Base-by-base conservation (phyloP, 345 rosid species). In the Heritiera fomes region DNA sequence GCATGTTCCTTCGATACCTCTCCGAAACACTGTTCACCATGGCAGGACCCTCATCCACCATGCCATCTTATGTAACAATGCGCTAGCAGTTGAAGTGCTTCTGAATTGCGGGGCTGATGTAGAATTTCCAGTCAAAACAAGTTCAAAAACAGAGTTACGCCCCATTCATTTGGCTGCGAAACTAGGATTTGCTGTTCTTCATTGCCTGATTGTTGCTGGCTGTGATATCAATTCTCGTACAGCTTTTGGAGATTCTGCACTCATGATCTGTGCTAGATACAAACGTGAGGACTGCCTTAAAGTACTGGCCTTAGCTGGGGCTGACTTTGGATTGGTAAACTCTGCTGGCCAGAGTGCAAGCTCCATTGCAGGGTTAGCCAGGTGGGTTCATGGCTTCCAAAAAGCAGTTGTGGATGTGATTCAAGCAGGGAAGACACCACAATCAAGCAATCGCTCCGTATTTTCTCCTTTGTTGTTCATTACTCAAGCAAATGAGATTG, bases 21-120 rank as follows among this genome's bases (percentile, higher is more conserved):
- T 81, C 87, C 7, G 71, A 0, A 81, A 80, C 32, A 49, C 73
- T 34, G 79, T 81, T 76, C 91, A 87, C 68, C 50, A 5, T 17
- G 93, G 95, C 40, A 86, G 95, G 83, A 85, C 87, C 32, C 90
- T 88, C 30, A 79, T 90, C 77, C 89, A 88, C 82, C 93, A 87
- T 56, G 93, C 95, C 45, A 87, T 88, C 78, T 82, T 91, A 14
- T 90, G 93, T 67, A 84, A 86, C 58, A 91, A 88, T 46, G 83
- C 80, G 17, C 81, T 64, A 34, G 95, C 93, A 6, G 88, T 85
- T 53, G 78, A 81, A 18, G 85, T 86, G 63, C 85, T 91, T 38
- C 49, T 88, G 47, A 84, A 78, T 38, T 69, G 75, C 56, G 90
- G 89, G 15, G 85, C 83, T 52, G 83, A 88, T 77, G 80, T 53